Percentiles rank a stretch among this genome's conserved stretches.
These are phyloP conservation scores for Rhododendron kiyosumense DNA, from an alignment of 148 eudicot species.

Conservation along the genomic window DNA sequence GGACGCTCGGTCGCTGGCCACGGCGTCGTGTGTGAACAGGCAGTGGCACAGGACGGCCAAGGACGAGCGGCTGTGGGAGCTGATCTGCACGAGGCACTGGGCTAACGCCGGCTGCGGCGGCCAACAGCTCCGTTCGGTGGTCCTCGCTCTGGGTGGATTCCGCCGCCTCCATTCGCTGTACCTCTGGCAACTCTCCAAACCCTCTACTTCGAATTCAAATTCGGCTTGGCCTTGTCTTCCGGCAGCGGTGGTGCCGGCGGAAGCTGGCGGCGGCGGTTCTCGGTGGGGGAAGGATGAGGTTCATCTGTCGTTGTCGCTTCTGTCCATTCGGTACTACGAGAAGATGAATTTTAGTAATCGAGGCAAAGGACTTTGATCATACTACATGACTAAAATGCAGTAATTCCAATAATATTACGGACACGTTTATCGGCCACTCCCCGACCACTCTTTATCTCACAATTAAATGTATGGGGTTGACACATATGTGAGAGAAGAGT, in stretches of 20 bases:
- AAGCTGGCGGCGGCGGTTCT: constrained; percentile 11
- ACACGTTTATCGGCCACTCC: too few relatives aligned
- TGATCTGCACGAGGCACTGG: constrained; percentile 76
- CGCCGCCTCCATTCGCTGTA: constrained; percentile 61
- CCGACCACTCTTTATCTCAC: too few relatives aligned
- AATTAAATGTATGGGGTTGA: too few relatives aligned
- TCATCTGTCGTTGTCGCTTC: constrained; percentile 63
- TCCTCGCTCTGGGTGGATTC: constrained; percentile 80
- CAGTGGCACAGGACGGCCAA: constrained; percentile 61
- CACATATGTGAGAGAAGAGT: too few relatives aligned
- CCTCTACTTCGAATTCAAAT: constrained; percentile 18
- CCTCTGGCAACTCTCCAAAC: constrained; percentile 56
- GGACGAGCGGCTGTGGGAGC: constrained; percentile 90
- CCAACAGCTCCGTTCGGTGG: constrained; percentile 74
- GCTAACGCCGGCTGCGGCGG: constrained; percentile 35
- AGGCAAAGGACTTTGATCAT: constrained; percentile 22
- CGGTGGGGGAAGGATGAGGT: constrained; percentile 90
- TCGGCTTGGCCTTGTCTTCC: constrained; percentile 30
- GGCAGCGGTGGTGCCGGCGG: constrained; percentile 18
- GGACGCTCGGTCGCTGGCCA: constrained; percentile 64
- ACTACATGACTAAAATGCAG: too few relatives aligned
- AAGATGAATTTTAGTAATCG: constrained; percentile 53
- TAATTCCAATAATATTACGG: too few relatives aligned
- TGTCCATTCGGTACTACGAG: constrained; percentile 69
- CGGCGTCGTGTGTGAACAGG: constrained; percentile 53